Percentiles rank a stretch among this genome's conserved stretches.
These are phyloP conservation scores for Plasmodium billcollinsi DNA, from an alignment of 169 alveolate genomes.

Conservation along the genomic window DNA sequence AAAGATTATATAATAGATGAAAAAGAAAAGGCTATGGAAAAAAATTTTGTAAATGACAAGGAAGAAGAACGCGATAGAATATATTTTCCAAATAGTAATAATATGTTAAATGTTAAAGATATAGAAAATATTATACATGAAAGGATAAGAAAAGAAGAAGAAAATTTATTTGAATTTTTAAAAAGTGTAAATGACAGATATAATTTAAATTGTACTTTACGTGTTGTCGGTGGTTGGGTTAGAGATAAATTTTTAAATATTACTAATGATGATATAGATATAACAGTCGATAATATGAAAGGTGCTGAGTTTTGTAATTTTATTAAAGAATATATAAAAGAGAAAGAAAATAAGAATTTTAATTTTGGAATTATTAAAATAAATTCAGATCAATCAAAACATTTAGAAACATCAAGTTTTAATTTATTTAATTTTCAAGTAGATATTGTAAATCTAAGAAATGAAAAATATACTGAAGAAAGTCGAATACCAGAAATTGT, in stretches of 20 bases:
- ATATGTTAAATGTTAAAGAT: not conserved
- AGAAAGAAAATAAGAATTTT: conserved; percentile 83
- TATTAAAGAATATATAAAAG: conserved; percentile 83
- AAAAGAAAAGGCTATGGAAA: not conserved
- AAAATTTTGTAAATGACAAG: not conserved
- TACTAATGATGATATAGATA: conserved; percentile 95
- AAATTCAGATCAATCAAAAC: conserved; percentile 97
- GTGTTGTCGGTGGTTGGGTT: conserved; percentile 99
- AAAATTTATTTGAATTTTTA: conserved; percentile 46
- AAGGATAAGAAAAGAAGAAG: conserved; percentile 35
- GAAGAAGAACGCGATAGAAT: not conserved
- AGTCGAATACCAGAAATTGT: conserved; percentile 95
- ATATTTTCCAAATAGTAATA: not conserved
- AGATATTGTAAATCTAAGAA: conserved; percentile 97
- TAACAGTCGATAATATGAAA: conserved; percentile 96
- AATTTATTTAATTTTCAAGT: conserved; percentile 91
- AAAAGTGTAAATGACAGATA: conserved; percentile 37
- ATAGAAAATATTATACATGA: conserved; percentile 27
- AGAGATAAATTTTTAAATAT: conserved; percentile 94
- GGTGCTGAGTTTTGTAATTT: conserved; percentile 91
- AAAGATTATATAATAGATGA: conserved; percentile 33
- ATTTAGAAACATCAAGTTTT: conserved; percentile 97
- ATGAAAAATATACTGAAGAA: conserved; percentile 94
- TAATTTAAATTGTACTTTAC: conserved; percentile 77
- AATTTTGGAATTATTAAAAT: conserved; percentile 93